phyloP scores from a whole-genome alignment of 805 yeast species.

The Saturnispora galanensis region DNA sequence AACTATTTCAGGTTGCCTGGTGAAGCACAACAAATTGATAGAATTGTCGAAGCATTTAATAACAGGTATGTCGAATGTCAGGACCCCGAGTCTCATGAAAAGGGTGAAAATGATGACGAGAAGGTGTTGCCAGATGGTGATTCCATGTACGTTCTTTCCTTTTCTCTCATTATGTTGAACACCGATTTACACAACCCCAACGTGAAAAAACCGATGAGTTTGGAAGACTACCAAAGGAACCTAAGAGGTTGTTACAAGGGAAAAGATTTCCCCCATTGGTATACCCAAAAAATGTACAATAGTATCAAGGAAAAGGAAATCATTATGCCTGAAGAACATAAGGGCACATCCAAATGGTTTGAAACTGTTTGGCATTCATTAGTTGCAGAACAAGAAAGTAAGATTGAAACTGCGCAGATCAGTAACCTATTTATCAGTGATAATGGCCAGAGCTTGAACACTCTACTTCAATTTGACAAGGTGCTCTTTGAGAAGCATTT shows the following conservation, averaged over 20 bases:
- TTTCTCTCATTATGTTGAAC: slow-evolving; percentile 87
- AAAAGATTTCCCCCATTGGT: slow-evolving; percentile 78
- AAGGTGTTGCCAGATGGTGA: slow-evolving; percentile 70
- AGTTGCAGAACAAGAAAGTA: slow-evolving; percentile 38
- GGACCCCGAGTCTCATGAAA: slow-evolving; percentile 13
- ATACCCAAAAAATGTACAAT: slow-evolving; percentile 66
- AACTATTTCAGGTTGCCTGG: slow-evolving; percentile 90
- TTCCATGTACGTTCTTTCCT: slow-evolving; percentile 80
- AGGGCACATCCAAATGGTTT: slow-evolving; percentile 85
- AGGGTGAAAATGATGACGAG: slow-evolving; percentile 26
- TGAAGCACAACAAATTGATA: slow-evolving; percentile 93
- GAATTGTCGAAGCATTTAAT: slow-evolving; percentile 81
- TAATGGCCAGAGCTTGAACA: slow-evolving; percentile 14
- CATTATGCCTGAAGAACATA: slow-evolving; percentile 97
- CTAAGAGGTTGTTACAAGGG: slow-evolving; percentile 69
- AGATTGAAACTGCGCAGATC: slow-evolving; percentile 15
- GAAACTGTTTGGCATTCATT: slow-evolving; percentile 77
- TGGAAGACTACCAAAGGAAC: slow-evolving; percentile 72
- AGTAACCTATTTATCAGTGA: slow-evolving; percentile 8
- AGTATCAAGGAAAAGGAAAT: slow-evolving; percentile 82
- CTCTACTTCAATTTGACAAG: slow-evolving; percentile 51
- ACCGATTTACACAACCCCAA: slow-evolving; percentile 92
- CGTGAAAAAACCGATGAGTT: slow-evolving; percentile 82
- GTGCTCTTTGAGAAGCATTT: slow-evolving; percentile 59
- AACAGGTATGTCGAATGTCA: slow-evolving; percentile 67